phyloP scores from a whole-genome alignment of 192 early-diverging fungal species.

The Coemansia guatemalensis region DNA sequence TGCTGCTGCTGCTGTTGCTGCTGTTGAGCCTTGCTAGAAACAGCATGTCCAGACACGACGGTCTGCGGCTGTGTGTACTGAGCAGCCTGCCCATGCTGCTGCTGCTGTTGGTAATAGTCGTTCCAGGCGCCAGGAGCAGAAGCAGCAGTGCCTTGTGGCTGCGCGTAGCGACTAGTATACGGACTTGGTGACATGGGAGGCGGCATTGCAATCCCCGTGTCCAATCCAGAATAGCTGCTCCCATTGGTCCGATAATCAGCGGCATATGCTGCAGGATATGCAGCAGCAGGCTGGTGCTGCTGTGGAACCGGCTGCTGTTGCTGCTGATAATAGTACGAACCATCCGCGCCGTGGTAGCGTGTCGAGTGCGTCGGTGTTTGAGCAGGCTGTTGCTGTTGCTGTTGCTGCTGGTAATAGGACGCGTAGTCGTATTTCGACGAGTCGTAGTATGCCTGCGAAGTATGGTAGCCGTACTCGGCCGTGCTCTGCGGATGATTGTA shows the following conservation, averaged over 20 bases:
- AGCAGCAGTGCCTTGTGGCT: neutral
- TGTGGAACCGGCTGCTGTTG: conserved; percentile 6
- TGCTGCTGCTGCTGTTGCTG: conserved; percentile 5
- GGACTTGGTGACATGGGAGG: conserved; percentile 14
- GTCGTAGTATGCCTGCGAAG: conserved; percentile 22
- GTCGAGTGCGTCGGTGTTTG: conserved; percentile 3
- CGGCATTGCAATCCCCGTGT: conserved; percentile 23
- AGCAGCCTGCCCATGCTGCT: conserved; percentile 5
- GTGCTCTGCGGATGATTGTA: conserved; percentile 3
- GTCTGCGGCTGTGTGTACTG: neutral
- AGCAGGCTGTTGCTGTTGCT: conserved; percentile 6
- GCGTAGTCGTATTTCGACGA: conserved; percentile 32
- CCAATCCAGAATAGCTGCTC: conserved; percentile 27
- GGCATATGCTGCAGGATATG: conserved; percentile 9
- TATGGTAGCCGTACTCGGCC: conserved; percentile 2
- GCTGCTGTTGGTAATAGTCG: conserved; percentile 31
- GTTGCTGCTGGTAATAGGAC: conserved; percentile 21
- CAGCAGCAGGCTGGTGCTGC: conserved; percentile 7
- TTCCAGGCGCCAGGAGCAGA: conserved; percentile 8
- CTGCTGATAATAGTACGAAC: conserved; percentile 25
- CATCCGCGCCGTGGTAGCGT: conserved; percentile 18
- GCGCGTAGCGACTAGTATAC: conserved; percentile 6
- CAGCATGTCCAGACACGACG: neutral
- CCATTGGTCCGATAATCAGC: conserved; percentile 7
- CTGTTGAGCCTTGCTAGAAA: conserved; percentile 3